A percentile compares a stretch with the other conserved stretches of the same genome.
phyloP scores from a whole-genome alignment of 75 land plant species.

The Picea glauca region DNA sequence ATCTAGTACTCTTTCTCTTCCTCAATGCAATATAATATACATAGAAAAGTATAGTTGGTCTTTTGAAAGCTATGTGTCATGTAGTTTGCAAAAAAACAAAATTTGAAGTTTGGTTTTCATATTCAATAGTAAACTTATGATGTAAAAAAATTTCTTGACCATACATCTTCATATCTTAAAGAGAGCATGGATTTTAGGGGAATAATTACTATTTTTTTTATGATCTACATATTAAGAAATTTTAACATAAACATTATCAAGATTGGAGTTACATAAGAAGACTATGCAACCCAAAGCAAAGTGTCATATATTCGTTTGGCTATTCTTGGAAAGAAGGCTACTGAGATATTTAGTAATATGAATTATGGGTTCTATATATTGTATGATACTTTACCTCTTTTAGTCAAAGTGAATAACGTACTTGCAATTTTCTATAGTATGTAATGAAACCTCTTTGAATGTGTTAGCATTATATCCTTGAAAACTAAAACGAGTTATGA shows the following conservation, averaged over 20 bases:
- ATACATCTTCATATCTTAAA: no score
- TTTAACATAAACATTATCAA: background rate
- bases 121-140: no score
- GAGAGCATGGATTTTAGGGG: background rate
- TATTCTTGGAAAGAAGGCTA: background rate
- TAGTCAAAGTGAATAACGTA: no score
- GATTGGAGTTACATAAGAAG: background rate
- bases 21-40: no score
- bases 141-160: no score
- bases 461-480: background rate
- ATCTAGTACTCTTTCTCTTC: no score
- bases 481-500: background rate
- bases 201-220: background rate
- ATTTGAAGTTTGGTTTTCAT: no score
- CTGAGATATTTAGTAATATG: background rate
- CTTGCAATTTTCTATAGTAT: no score
- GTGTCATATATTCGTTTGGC: background rate
- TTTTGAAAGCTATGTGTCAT: no score
- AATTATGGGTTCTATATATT: background rate
- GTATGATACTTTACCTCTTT: background rate
- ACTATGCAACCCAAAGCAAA: background rate
- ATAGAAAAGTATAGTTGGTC: no score
- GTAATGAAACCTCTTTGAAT: background rate
- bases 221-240: background rate
- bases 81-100: no score